Base-by-base conservation (phyloP, 208 protist species). In the Blastocrithidia nonstop region DNA sequence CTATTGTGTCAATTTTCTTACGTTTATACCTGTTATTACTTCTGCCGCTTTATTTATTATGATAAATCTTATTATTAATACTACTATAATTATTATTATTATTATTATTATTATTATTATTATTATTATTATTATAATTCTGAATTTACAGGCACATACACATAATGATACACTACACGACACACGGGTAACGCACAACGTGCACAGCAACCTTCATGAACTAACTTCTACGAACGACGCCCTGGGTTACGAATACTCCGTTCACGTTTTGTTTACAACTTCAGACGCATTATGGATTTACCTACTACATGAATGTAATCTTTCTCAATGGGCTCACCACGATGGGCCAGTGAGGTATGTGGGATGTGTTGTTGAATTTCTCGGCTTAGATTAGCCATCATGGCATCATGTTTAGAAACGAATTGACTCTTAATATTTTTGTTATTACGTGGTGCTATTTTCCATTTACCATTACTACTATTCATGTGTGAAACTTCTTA, bases 231-330 rank as follows among this genome's bases (percentile, higher is more conserved):
- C 1, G 45, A 56, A 6, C 78, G 69, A 24, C 76, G 62, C 35
- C 80, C 83, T 17, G 42, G 64, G 49, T 88, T 72, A 19, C 78
- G 58, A 39, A 88, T 45, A 28, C 66, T 77, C 41, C 41, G 16
- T 50, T 79, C 77, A 1, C 77, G 58, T 70, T 73, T 80, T 28
- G 77, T 65, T 16, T 32, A 25, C 36, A 42, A 53, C 39, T 45
- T 44, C 39, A 40, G 20, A 41, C 9, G 11, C 19, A 59, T 1
- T 2, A 71, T 53, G 1, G 1, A 39, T 0, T 26, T 19, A 1
- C 66, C 66, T 6, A 25, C 32, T 6, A 40, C 19, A 7, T 67
- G 66, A 19, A 63, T 45, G 13, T 79, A n/a, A 24, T 81, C 76
- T 6, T 63, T 63, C 39, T 86, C 76, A 8, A 76, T 55, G 20